Base-by-base conservation (phyloP, 129 eudicot species). In the Chrysanthemum makinoi region DNA sequence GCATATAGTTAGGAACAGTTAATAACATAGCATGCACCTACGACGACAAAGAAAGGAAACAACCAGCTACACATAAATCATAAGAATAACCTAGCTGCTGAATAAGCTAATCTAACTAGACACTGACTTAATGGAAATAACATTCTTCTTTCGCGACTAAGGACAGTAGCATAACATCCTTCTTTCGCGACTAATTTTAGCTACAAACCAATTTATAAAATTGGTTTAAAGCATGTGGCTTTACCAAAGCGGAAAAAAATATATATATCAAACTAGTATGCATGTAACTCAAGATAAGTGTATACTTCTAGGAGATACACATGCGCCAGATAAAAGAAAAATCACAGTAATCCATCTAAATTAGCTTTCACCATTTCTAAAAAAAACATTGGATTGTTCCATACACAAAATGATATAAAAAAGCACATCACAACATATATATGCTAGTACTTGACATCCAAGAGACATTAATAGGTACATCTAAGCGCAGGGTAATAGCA, bases 111-210 rank as follows among this genome's bases (percentile, higher is more conserved):
- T 30, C 10, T 26, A 58, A n/a, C 24, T 47, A 57, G 47, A 58
- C 11, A 24, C 4, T 3, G 15, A 72, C 26, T 60, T 47, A 11
- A 72, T 43, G 26, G 24, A 51, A 35, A 62, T 18, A 2, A 62
- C 24, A 53, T 53, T 17, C 20, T 30, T 20, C 17, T 52, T 74
- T 20, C 54, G 60, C 66, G 62, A 44, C 61, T 72, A 47, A 72
- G 49, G 69, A 17, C 69, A 72, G 14, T 26, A 61, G 48, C 60
- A 61, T 43, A 6, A 35, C 44, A 51, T 52, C 35, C 35, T 62
- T 74, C 78, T 51, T n/a, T 39, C 10, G 30, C 39, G 72, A 65
- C 56, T 18, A 15, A n/a, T 13, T 64, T 20, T 20, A 63, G 78
- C 18, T 19, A 64, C 65, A 74, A 74, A 35, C 19, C 51, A 73